Conservation (phyloP, 768 basidiomycete genomes). For the Kwoniella sp. region DNA sequence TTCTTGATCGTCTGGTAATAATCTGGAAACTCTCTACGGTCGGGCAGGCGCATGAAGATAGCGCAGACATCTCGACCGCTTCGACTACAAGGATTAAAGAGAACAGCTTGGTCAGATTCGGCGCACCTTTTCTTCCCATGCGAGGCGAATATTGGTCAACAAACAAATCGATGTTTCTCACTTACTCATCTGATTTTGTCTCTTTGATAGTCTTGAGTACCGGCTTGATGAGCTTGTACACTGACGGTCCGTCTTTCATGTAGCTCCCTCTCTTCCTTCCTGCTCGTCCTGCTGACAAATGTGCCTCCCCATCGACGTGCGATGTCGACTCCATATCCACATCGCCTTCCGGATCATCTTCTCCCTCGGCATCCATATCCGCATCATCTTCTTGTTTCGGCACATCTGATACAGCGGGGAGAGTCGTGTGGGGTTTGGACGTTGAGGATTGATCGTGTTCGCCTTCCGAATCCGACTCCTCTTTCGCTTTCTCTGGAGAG, state of each 20-base stretch:
- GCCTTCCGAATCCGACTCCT: slow-evolving; percentile 31
- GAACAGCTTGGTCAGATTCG: too few relatives aligned
- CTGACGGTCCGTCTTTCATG: slow-evolving; percentile 45
- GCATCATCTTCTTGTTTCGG: slow-evolving; percentile 4
- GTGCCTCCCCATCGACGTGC: slow-evolving; percentile 14
- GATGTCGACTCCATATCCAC: slow-evolving; percentile 16
- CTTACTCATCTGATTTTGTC: slow-evolving; percentile 47
- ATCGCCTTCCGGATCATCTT: slow-evolving; percentile 25
- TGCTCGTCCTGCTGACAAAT: background rate
- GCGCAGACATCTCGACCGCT: slow-evolving; percentile 56
- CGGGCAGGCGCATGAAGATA: slow-evolving; percentile 83
- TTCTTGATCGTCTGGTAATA: slow-evolving; percentile 78
- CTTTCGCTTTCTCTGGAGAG: slow-evolving; percentile 12
- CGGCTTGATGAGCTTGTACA: slow-evolving; percentile 49
- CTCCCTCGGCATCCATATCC: slow-evolving; percentile 24
- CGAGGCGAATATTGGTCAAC: too few relatives aligned
- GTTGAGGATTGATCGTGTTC: slow-evolving; percentile 28
- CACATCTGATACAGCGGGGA: background rate
- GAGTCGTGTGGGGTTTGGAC: background rate
- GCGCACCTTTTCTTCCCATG: too few relatives aligned
- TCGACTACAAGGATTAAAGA: slow-evolving; percentile 28
- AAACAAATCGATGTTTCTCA: background rate
- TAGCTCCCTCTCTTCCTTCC: slow-evolving; percentile 38
- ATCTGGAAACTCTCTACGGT: slow-evolving; percentile 68
- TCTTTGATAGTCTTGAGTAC: slow-evolving; percentile 40